A percentile compares a stretch with the other conserved stretches of the same genome.
Evolutionary conservation across 148 eudicot species (phyloP).

Genomic region (Arctostaphylos glauca): DNA sequence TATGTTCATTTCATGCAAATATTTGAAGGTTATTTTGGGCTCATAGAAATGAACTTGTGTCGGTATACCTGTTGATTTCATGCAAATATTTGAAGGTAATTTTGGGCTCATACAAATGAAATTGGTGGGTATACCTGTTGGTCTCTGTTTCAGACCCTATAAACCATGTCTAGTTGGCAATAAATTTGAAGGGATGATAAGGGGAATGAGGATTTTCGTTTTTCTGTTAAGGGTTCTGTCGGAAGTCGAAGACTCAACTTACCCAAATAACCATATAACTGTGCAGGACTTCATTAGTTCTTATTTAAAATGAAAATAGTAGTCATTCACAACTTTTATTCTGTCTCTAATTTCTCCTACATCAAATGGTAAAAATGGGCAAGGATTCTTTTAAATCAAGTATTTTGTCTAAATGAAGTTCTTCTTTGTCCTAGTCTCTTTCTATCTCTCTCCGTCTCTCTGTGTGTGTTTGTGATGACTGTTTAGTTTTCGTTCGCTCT

Average conservation of each 20-base stretch:
- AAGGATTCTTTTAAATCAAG: background rate
- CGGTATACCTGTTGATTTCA: background rate
- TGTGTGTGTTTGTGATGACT: background rate
- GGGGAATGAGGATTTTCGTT: background rate
- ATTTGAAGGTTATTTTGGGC: background rate
- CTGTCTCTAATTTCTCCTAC: background rate
- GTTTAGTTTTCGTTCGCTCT: background rate
- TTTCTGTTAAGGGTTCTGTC: background rate
- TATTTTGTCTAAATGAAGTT: too few species aligned
- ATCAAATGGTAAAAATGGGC: background rate
- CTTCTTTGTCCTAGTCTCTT: background rate
- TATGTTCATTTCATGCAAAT: background rate
- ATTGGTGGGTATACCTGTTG: background rate
- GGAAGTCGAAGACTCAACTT: background rate
- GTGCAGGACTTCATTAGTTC: too few species aligned
- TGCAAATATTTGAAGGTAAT: conserved; percentile 8
- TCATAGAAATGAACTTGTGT: background rate
- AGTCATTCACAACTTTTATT: background rate
- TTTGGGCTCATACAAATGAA: background rate
- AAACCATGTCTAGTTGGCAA: background rate
- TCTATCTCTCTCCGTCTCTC: too few species aligned
- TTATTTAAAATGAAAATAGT: background rate
- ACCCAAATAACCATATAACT: background rate
- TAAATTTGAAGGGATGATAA: background rate
- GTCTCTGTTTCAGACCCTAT: background rate